Percentiles rank a stretch among this genome's conserved stretches.
Evolutionary conservation across 2,329 filamentous ascomycete genomes (phyloP).

Genomic region (Pseudogymnoascus sp.): DNA sequence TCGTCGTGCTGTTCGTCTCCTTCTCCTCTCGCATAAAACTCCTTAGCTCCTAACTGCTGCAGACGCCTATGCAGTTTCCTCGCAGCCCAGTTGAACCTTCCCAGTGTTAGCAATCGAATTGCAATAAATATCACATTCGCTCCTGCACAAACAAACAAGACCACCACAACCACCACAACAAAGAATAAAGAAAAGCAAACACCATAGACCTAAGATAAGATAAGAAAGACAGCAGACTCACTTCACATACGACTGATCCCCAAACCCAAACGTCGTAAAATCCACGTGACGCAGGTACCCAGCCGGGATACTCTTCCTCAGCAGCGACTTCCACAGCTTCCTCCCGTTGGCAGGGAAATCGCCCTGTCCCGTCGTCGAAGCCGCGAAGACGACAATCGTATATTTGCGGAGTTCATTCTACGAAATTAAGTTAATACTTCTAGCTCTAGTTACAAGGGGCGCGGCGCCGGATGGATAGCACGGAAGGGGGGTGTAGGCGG

Average conservation of each 20-base stretch:
- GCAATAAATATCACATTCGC: slow-evolving; percentile 10
- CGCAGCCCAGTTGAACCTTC: slow-evolving; percentile 84
- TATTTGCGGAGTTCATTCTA: slow-evolving; percentile 44
- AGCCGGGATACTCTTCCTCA: slow-evolving; percentile 67
- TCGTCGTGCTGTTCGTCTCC: slow-evolving; percentile 91
- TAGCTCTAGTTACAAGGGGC: slow-evolving; percentile 13
- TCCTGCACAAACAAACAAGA: neutral
- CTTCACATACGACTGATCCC: slow-evolving; percentile 91
- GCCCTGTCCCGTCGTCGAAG: slow-evolving; percentile 91
- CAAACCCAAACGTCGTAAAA: slow-evolving; percentile 84
- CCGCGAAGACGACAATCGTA: slow-evolving; percentile 63
- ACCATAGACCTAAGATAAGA: neutral
- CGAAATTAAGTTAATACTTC: slow-evolving; percentile 10
- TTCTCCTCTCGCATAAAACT: slow-evolving; percentile 72
- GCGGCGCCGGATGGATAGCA: slow-evolving; percentile 18
- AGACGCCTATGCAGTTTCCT: slow-evolving; percentile 81
- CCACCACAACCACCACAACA: neutral
- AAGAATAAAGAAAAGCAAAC: neutral
- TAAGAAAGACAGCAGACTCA: slow-evolving; percentile 33
- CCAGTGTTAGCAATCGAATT: slow-evolving; percentile 13
- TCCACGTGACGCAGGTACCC: slow-evolving; percentile 58
- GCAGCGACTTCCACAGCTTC: slow-evolving; percentile 74
- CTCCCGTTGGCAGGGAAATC: slow-evolving; percentile 80
- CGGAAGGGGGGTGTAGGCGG: slow-evolving; percentile 1
- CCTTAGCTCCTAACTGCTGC: slow-evolving; percentile 69